phyloP scores from a whole-genome alignment of 2,329 filamentous ascomycete species.

The Neonectria punicea region DNA sequence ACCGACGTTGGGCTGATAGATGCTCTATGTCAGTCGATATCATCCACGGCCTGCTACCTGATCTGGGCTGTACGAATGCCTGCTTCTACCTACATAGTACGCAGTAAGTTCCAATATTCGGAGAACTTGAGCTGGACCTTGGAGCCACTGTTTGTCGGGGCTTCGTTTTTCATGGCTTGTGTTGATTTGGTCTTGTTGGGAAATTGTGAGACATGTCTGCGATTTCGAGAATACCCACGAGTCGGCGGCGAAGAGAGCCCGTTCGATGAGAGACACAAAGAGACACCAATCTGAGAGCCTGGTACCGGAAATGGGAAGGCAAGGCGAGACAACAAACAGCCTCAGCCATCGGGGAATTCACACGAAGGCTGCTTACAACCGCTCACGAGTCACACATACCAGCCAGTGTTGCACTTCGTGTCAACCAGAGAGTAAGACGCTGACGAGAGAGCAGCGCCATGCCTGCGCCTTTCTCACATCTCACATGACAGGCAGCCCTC shows the following conservation, averaged over 20 bases:
- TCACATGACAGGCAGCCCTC: conserved; percentile 27
- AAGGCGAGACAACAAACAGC: conserved; percentile 27
- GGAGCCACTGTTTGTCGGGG: conserved; percentile 3
- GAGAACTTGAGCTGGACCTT: conserved; percentile 3
- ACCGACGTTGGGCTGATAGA: conserved; percentile 13
- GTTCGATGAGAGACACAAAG: conserved; percentile 5
- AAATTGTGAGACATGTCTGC: conserved; percentile 2
- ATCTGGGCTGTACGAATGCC: neutral
- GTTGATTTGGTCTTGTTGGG: neutral
- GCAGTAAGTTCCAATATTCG: neutral
- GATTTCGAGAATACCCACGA: neutral
- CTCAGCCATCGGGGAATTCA: conserved; percentile 30
- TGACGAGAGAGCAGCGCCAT: conserved; percentile 16
- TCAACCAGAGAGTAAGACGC: conserved; percentile 11
- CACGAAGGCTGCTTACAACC: conserved; percentile 24
- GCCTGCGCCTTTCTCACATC: conserved; percentile 28
- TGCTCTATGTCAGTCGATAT: conserved; percentile 21
- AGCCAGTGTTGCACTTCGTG: neutral
- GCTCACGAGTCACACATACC: conserved; percentile 17
- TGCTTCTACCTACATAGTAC: neutral
- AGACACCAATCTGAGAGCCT: neutral
- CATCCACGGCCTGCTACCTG: neutral
- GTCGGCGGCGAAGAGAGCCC: neutral
- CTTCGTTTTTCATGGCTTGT: conserved; percentile 1
- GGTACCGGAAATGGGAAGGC: conserved; percentile 4